phyloP scores from a whole-genome alignment of 805 yeast genomes.

The Isabelozyma gotoi region DNA sequence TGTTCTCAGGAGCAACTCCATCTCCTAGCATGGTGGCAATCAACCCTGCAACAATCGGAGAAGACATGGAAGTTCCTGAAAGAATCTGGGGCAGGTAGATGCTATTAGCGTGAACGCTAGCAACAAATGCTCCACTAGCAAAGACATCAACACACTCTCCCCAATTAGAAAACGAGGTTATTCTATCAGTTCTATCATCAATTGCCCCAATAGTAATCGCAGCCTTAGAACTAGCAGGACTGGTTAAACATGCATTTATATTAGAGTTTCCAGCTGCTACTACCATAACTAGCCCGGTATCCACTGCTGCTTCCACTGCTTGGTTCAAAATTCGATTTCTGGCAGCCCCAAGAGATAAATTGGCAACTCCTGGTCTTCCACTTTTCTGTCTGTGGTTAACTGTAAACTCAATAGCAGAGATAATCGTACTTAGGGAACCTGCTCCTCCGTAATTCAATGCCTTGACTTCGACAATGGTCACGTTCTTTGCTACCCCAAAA shows the following conservation, averaged over 20 bases:
- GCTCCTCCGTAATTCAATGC: constrained; percentile 67
- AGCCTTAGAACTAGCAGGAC: constrained; percentile 76
- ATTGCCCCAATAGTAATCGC: constrained; percentile 88
- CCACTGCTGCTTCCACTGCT: constrained; percentile 74
- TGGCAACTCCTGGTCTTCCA: constrained; percentile 57
- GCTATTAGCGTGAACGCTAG: constrained; percentile 48
- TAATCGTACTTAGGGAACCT: constrained; percentile 66
- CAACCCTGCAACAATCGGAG: constrained; percentile 73
- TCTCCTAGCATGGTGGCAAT: constrained; percentile 53
- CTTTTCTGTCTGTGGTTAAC: constrained; percentile 52
- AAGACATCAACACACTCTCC: constrained; percentile 88
- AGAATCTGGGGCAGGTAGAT: constrained; percentile 28
- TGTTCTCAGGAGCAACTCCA: constrained; percentile 45
- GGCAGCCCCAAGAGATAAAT: constrained; percentile 77
- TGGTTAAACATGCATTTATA: constrained; percentile 74
- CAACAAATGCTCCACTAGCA: constrained; percentile 75
- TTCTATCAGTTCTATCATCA: constrained; percentile 65
- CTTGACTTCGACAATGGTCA: constrained; percentile 67
- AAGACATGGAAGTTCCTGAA: constrained; percentile 82
- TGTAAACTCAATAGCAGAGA: constrained; percentile 66
- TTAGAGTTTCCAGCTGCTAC: constrained; percentile 89
- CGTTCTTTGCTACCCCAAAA: constrained; percentile 56
- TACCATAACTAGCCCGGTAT: constrained; percentile 68
- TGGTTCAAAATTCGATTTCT: constrained; percentile 64
- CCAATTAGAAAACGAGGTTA: constrained; percentile 87